Base-by-base conservation (phyloP, 2,329 filamentous ascomycete genomes). In the Sporothrix pallida region DNA sequence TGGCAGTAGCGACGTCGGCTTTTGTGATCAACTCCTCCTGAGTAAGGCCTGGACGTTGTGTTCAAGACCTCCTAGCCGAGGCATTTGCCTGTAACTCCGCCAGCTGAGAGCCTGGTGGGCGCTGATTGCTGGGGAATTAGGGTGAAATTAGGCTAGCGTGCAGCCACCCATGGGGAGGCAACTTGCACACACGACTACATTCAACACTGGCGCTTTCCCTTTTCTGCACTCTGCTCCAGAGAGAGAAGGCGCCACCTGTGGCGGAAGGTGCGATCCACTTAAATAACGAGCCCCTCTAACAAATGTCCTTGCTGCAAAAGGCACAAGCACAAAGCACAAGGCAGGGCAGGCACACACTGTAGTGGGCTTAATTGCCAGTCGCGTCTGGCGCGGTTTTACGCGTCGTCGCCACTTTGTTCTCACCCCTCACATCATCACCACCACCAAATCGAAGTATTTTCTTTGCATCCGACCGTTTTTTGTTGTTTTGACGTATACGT, bases 331-430 rank as follows among this genome's bases (percentile, higher is more conserved):
- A 65, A 65, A 17, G 15, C 4, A 10, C 31, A 44, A 48, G n/a
- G 15, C 46, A 52, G 54, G n/a, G 15, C 46, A 52, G 54, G 52
- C 52, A 23, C 31, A 48, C 52, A 48, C 62, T 15, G 44, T 46
- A 60, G 46, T 46, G 68, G 46, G 70, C 56, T 72, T 74, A 74
- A 74, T 71, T 71, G 68, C 72, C 72, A 37, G 72, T 67, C 72
- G 72, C 72, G 72, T 74, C 69, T 50, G 17, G 50, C 72, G 72
- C 42, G 23, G 46, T 67, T 73, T 71, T 52, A 71, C 72, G 69
- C 72, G 72, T 71, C 69, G 67, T 54, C 26, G 52, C 71, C 52
- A 73, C 67, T 37, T 72, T 17, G 37, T 26, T 48, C 44, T 42
- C 42, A 31, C 48, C 46, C 56, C 23, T 37, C 46, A 44, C 31